Conservation (phyloP, 805 yeast species). For the Yamadazyma olivae region DNA sequence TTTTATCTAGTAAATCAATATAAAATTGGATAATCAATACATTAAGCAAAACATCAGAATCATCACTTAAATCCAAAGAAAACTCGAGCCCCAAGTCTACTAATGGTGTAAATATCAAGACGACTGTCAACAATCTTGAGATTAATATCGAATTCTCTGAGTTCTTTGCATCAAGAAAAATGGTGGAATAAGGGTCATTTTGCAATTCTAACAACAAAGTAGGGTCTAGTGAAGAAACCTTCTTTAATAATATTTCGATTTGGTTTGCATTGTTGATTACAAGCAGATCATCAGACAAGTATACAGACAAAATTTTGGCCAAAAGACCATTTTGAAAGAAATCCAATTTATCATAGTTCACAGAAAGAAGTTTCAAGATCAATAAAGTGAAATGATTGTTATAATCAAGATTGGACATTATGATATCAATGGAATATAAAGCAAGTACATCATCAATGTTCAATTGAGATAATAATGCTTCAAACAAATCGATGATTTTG, state of each 20-base stretch:
- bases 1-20: constrained; percentile 15
- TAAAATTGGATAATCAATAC: constrained; percentile 24
- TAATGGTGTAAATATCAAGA: too few relatives aligned
- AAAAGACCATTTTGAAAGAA: constrained; percentile 3
- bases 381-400: constrained; percentile 11
- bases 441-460: constrained; percentile 13
- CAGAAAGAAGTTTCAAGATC: constrained; percentile 9
- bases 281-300: constrained; percentile 5
- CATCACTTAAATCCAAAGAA: too few relatives aligned
- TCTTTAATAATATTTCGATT: constrained; percentile 8
- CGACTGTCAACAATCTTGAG: too few relatives aligned
- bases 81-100: too few relatives aligned
- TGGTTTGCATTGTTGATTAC: constrained; percentile 2
- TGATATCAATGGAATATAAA: constrained; percentile 16
- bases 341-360: constrained; percentile 4
- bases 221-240: background rate
- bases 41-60: constrained; percentile 20
- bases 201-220: too few relatives aligned
- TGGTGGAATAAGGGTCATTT: too few relatives aligned
- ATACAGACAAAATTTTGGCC: constrained; percentile 1
- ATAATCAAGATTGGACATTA: constrained; percentile 10
- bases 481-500: constrained; percentile 13
- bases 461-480: constrained; percentile 8
- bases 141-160: too few relatives aligned
- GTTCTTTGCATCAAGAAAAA: too few relatives aligned